Conservation (phyloP, 257 asterid genomes). For the Ehretia macrophylla region DNA sequence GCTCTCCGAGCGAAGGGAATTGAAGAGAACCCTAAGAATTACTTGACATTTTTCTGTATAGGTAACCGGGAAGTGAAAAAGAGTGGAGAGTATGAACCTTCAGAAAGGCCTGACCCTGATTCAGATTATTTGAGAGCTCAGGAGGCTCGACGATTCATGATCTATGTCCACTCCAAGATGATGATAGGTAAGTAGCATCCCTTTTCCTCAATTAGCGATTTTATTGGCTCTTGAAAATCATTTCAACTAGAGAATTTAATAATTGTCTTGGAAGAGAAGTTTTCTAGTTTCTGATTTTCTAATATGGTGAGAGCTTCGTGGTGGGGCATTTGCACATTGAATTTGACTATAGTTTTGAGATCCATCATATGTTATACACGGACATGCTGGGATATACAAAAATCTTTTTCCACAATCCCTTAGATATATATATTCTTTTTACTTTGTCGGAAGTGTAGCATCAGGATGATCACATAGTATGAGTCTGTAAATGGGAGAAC, state of each 20-base stretch:
- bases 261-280: not conserved
- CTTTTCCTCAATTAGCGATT: not conserved
- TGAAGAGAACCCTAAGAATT: constrained; percentile 4
- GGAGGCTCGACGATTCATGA: constrained; percentile 19
- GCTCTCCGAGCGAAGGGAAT: constrained; percentile 9
- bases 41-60: constrained; percentile 17
- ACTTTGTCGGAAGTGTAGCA: too few species aligned
- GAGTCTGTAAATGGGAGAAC: too few species aligned
- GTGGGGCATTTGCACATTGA: too few species aligned
- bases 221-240: not conserved
- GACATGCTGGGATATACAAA: too few species aligned
- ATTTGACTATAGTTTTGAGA: too few species aligned
- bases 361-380: too few species aligned
- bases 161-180: constrained; percentile 16
- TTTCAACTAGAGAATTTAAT: not conserved
- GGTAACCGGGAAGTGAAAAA: constrained; percentile 17
- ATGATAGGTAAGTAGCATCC: constrained; percentile 12
- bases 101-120: constrained; percentile 8
- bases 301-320: too few species aligned
- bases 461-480: too few species aligned
- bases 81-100: constrained; percentile 16
- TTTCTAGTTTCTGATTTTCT: not conserved
- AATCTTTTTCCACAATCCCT: too few species aligned
- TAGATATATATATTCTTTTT: too few species aligned
- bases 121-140: constrained; percentile 13